Evolutionary conservation across 2,329 filamentous ascomycete genomes (phyloP).

Genomic region (Fragosphaeria purpurea): DNA sequence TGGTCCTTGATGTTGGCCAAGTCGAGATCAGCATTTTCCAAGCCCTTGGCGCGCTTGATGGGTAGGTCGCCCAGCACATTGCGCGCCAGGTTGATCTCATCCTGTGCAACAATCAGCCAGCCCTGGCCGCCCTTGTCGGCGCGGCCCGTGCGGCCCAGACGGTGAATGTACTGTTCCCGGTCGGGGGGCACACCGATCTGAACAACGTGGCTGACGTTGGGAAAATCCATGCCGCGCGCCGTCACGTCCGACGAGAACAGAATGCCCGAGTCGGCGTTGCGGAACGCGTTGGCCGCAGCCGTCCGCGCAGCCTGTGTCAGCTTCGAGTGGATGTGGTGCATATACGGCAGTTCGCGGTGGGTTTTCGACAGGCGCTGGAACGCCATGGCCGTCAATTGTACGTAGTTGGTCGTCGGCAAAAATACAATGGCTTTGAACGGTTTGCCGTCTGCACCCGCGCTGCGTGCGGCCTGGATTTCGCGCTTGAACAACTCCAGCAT

Average conservation of each 20-base stretch:
- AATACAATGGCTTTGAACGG: slow-evolving; percentile 98
- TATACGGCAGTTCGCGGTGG: slow-evolving; percentile 29
- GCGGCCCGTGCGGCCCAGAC: slow-evolving; percentile 59
- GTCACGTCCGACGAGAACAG: slow-evolving; percentile 73
- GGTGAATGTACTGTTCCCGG: slow-evolving; percentile 52
- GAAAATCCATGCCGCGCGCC: slow-evolving; percentile 64
- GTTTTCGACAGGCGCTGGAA: slow-evolving; percentile 38
- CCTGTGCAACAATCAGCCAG: slow-evolving; percentile 52
- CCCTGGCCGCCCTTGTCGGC: slow-evolving; percentile 64
- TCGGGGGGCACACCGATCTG: slow-evolving; percentile 45
- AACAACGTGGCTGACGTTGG: slow-evolving; percentile 50
- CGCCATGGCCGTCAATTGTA: slow-evolving; percentile 52
- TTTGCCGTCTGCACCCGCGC: slow-evolving; percentile 17
- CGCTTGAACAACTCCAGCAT: slow-evolving; percentile 65
- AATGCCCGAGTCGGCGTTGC: slow-evolving; percentile 48
- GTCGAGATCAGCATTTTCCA: slow-evolving; percentile 44
- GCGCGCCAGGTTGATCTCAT: slow-evolving; percentile 40
- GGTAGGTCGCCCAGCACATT: slow-evolving; percentile 48
- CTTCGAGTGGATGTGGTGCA: slow-evolving; percentile 65
- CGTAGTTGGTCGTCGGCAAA: slow-evolving; percentile 68
- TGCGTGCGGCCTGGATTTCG: slow-evolving; percentile 38
- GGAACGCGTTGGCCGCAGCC: slow-evolving; percentile 61
- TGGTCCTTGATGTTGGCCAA: slow-evolving; percentile 39
- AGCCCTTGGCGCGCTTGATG: slow-evolving; percentile 41
- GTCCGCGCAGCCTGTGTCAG: slow-evolving; percentile 64